Conservation (phyloP, 495 filamentous ascomycete genomes). For the Massariosphaeria phaeospora region DNA sequence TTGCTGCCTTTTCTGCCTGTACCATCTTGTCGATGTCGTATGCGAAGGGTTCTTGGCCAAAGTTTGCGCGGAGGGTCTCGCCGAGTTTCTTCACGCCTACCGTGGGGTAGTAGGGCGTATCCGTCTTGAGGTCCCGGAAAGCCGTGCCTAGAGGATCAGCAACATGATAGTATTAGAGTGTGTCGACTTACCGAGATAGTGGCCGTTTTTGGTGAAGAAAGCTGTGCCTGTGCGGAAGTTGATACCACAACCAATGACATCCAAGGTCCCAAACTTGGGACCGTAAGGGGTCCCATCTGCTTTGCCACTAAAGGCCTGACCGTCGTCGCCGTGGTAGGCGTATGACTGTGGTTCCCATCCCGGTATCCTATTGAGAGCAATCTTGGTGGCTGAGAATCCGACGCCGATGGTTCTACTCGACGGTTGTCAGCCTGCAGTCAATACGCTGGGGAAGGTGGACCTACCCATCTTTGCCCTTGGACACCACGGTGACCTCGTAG, state of each 20-base stretch:
- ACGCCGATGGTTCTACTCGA: slow-evolving; percentile 67
- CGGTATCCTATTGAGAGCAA: slow-evolving; percentile 73
- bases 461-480: slow-evolving; percentile 82
- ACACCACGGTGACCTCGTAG: slow-evolving; percentile 84
- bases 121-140: slow-evolving; percentile 68
- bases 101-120: slow-evolving; percentile 67
- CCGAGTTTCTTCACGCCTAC: slow-evolving; percentile 90
- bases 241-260: slow-evolving; percentile 87
- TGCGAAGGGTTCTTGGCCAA: slow-evolving; percentile 82
- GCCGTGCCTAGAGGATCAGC: slow-evolving; percentile 57
- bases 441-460: slow-evolving; percentile 35
- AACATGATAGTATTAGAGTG: not conserved
- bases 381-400: slow-evolving; percentile 74
- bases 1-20: slow-evolving; percentile 38
- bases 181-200: slow-evolving; percentile 58
- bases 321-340: slow-evolving; percentile 97
- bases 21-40: slow-evolving; percentile 92
- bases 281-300: slow-evolving; percentile 73
- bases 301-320: slow-evolving; percentile 72
- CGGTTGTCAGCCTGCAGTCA: slow-evolving; percentile 25
- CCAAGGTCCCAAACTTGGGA: slow-evolving; percentile 63
- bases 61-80: slow-evolving; percentile 82
- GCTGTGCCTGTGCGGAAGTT: slow-evolving; percentile 84
- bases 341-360: slow-evolving; percentile 96
- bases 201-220: slow-evolving; percentile 94